Conservation (phyloP, 306 rosid species). For the Sphenostylis stenocarpa region DNA sequence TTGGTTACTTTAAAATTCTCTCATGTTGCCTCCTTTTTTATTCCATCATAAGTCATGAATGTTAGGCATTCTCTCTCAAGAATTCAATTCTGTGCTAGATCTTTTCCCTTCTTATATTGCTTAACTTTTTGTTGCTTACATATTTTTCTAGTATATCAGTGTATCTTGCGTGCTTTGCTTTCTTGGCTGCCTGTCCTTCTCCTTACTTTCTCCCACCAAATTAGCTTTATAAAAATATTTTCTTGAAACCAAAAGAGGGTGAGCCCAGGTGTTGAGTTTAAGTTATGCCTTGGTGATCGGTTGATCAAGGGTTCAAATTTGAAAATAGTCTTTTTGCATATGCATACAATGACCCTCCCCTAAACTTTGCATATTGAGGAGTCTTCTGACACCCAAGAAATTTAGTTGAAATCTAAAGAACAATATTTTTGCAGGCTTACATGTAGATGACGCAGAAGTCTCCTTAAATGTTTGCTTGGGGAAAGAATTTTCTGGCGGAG, state of each 20-base stretch:
- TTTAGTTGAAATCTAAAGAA: constrained; percentile 2
- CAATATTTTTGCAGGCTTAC: constrained; percentile 69
- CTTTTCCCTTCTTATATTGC: background rate
- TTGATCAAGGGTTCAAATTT: too few relatives aligned
- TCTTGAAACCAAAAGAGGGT: background rate
- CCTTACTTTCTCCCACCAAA: background rate
- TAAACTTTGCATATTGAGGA: background rate
- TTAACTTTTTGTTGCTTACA: background rate
- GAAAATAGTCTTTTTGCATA: too few relatives aligned
- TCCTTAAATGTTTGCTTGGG: constrained; percentile 92
- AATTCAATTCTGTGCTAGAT: constrained; percentile 17
- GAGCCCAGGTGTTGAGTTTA: too few relatives aligned
- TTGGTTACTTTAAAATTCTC: background rate
- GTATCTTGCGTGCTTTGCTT: constrained; percentile 13
- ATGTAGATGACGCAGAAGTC: constrained; percentile 91
- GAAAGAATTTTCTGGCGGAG: constrained; percentile 78
- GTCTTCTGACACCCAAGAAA: background rate
- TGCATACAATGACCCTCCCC: too few relatives aligned
- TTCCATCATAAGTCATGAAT: background rate
- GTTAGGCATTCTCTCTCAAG: background rate
- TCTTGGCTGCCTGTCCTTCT: constrained; percentile 1
- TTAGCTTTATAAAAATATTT: background rate
- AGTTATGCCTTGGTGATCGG: too few relatives aligned
- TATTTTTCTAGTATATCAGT: background rate
- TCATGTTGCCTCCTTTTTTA: background rate